Percentiles rank a stretch among this genome's conserved stretches.
phyloP scores from a whole-genome alignment of 1,139 yeast genomes.

The Pichia sp. region DNA sequence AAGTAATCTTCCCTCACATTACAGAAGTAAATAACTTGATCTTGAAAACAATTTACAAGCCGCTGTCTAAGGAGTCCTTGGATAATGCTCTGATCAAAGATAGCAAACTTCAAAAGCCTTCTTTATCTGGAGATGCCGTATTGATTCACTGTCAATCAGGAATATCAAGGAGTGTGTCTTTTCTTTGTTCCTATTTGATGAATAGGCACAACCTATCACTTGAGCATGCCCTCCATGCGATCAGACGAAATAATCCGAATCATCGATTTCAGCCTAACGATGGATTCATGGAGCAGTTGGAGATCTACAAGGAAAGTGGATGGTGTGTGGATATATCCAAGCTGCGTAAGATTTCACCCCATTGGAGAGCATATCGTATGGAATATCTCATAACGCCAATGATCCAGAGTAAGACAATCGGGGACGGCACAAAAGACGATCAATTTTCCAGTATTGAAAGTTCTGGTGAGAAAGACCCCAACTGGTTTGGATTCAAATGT shows the following conservation, averaged over 20 bases:
- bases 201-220: conserved; percentile 56
- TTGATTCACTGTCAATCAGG: conserved; percentile 84
- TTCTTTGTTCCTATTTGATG: conserved; percentile 78
- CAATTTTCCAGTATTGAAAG: conserved; percentile 24
- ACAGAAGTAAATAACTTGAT: conserved; percentile 63
- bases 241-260: conserved; percentile 51
- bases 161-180: conserved; percentile 71
- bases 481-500: conserved; percentile 45
- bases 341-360: conserved; percentile 23
- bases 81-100: neutral
- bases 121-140: conserved; percentile 45
- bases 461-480: conserved; percentile 18
- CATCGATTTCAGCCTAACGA: conserved; percentile 64
- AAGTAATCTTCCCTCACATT: conserved; percentile 62
- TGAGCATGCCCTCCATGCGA: conserved; percentile 66
- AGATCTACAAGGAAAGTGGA: conserved; percentile 49
- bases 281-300: conserved; percentile 70
- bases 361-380: conserved; percentile 23
- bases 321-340: conserved; percentile 22
- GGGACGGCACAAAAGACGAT: conserved; percentile 33
- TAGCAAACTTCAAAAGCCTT: conserved; percentile 19
- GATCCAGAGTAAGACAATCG: conserved; percentile 24
- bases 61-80: conserved; percentile 20
- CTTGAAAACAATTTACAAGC: conserved; percentile 54
- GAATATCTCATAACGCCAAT: conserved; percentile 11